Conservation (phyloP, 352 stramenopile genomes). For the Pythium dissotocum region DNA sequence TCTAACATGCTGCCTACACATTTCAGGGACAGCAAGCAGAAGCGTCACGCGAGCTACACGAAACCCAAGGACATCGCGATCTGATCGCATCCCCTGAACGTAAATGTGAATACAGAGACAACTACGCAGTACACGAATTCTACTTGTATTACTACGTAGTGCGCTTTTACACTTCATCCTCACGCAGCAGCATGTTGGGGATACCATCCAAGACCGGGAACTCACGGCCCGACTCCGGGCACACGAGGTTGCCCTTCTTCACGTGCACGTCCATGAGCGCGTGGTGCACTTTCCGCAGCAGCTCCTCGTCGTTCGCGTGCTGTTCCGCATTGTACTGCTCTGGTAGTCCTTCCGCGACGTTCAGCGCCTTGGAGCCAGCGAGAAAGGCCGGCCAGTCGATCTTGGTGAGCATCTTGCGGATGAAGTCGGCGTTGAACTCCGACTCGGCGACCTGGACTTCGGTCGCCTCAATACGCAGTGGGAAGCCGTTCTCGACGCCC, state of each 20-base stretch:
- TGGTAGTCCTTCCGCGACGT: slow-evolving; percentile 71
- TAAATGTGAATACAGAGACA: slow-evolving; percentile 4
- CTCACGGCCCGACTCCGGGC: slow-evolving; percentile 94
- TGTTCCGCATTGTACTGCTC: slow-evolving; percentile 43
- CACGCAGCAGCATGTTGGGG: slow-evolving; percentile 96
- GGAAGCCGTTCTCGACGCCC: slow-evolving; percentile 91
- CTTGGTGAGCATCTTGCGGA: slow-evolving; percentile 90
- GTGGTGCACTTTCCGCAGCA: slow-evolving; percentile 87
- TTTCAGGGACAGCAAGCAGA: slow-evolving; percentile 35
- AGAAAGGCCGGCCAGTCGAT: slow-evolving; percentile 90
- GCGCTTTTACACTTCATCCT: slow-evolving; percentile 80
- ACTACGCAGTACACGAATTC: slow-evolving; percentile 26
- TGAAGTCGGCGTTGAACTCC: slow-evolving; percentile 83
- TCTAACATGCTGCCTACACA: too few species aligned
- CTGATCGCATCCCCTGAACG: slow-evolving; percentile 18
- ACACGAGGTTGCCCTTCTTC: slow-evolving; percentile 95
- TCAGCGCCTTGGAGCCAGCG: slow-evolving; percentile 69
- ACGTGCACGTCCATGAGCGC: slow-evolving; percentile 95
- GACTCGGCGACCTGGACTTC: slow-evolving; percentile 80
- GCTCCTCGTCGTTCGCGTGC: slow-evolving; percentile 56
- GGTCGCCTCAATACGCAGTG: slow-evolving; percentile 84
- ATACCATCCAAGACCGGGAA: slow-evolving; percentile 98
- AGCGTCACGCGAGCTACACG: slow-evolving; percentile 42
- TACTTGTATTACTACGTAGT: background rate
- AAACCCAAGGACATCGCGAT: slow-evolving; percentile 69